Evolutionary conservation across 768 basidiomycete species (phyloP), one percentile per base, ranked within the genome.

Genomic region (Cystobasidium tubakii): DNA sequence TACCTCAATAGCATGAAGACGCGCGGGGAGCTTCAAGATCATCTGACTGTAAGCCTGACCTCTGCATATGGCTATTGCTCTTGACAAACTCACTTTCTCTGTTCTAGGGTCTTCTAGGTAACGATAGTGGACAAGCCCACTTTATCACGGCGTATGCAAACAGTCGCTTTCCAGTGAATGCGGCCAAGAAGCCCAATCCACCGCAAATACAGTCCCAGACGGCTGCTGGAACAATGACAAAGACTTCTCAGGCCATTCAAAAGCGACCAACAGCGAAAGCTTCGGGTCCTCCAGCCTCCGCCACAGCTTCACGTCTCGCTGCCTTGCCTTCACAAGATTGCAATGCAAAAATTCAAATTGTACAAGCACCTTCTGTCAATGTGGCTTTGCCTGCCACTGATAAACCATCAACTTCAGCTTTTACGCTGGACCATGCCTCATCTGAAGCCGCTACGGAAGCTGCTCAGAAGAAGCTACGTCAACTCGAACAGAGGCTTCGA

Each of bases 71-170:
- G 43, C 25, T 13, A 12, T 39, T 39, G 34, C 21, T 10, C 21
- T 67, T 3, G 10, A n/a, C n/a, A n/a, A n/a, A 6, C 31, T 43
- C 10, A 46, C 25, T 3, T 21, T 21, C 25, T 2, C 34, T 43
- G 17, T 13, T 34, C 15, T 17, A 67, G 69, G 69, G 69, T 3
- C 54, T 71, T 21, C 55, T 71, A 13, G 69, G 69, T 19, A 71
- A 62, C 29, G 69, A 71, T 25, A 55, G 7, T 23, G 55, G 27
- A 29, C 69, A 71, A 46, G 54, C 69, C 21, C 23, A 33, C 55
- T 71, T 71, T 31, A 60, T 71, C 27, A n/a, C 33, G 25, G 54
- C 53, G 25, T 71, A 71, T 44, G 69, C 69, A 3, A 55, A 71
- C 25, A 39, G 50, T 27, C 69, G 69, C 69, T 71, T 71, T 39